Evolutionary conservation across 2,329 filamentous ascomycete genomes (phyloP).

Genomic region (Pyrenophora graminea): DNA sequence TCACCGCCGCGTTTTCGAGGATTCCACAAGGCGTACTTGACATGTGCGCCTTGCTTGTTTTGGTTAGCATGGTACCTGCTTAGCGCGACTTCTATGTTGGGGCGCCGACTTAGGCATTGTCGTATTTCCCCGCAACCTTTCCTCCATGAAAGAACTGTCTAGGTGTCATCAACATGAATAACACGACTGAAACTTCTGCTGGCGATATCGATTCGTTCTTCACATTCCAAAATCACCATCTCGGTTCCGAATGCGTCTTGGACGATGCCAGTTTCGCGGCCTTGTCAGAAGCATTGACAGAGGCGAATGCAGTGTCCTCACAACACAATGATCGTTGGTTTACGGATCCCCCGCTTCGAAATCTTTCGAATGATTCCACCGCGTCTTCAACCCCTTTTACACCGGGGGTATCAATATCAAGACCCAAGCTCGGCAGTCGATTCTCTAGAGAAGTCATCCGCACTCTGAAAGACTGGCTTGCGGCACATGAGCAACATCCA

Average conservation of each 20-base stretch:
- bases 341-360: not conserved
- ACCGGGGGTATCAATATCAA: slow-evolving; percentile 10
- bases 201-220: not conserved
- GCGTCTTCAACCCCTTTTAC: slow-evolving; percentile 16
- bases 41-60: slow-evolving; percentile 11
- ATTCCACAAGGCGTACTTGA: slow-evolving; percentile 15
- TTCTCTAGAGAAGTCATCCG: slow-evolving; percentile 32
- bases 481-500: slow-evolving; percentile 25
- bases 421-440: slow-evolving; percentile 26
- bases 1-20: not conserved
- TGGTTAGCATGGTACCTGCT: not conserved
- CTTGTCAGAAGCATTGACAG: slow-evolving; percentile 7
- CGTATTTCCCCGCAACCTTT: slow-evolving; percentile 1
- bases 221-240: not conserved
- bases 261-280: slow-evolving; percentile 8
- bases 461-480: slow-evolving; percentile 32
- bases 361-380: slow-evolving; percentile 19
- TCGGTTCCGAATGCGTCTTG: not conserved
- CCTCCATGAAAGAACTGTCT: not conserved
- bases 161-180: slow-evolving; percentile 1
- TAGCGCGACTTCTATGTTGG: not conserved
- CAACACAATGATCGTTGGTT: slow-evolving; percentile 11
- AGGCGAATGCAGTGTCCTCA: not conserved
- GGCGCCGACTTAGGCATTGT: not conserved
- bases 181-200: not conserved